Conservation (phyloP, 257 asterid genomes). For the Petunia axillaris region DNA sequence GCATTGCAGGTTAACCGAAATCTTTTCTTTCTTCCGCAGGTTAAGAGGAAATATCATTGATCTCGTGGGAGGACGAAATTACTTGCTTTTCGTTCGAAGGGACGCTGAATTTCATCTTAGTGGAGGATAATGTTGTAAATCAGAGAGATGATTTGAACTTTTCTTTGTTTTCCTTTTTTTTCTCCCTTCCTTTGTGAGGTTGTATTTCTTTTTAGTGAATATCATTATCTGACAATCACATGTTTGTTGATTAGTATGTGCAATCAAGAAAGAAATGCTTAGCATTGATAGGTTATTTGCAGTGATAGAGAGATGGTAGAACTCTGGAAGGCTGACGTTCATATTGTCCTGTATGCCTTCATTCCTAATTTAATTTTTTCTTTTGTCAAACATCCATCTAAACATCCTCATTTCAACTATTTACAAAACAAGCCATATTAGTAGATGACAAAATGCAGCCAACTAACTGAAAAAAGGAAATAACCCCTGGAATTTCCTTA, state of each 20-base stretch:
- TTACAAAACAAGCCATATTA: background rate
- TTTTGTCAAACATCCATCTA: too few species aligned
- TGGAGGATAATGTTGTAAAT: conserved; percentile 2
- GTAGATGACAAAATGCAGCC: conserved; percentile 3
- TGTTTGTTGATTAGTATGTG: background rate
- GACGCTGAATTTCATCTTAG: background rate
- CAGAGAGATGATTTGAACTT: background rate
- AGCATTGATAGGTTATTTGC: background rate
- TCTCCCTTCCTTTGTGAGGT: background rate
- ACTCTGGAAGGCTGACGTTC: background rate
- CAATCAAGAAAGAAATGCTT: conserved; percentile 1
- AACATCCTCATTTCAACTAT: too few species aligned
- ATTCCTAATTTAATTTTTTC: too few species aligned
- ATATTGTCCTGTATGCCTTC: too few species aligned
- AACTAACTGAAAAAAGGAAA: background rate
- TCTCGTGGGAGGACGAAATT: conserved; percentile 11
- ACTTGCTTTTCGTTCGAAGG: background rate
- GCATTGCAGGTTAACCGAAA: background rate
- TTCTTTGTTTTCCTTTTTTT: background rate
- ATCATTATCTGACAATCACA: conserved; percentile 10
- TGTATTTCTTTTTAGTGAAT: background rate
- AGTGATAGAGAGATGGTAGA: conserved; percentile 1
- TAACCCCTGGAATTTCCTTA: background rate
- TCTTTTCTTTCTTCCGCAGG: conserved; percentile 13
- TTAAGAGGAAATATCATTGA: conserved; percentile 10